Evolutionary conservation across 164 flowering plant genomes (phyloP).

Genomic region (Umbilicus rupestris): DNA sequence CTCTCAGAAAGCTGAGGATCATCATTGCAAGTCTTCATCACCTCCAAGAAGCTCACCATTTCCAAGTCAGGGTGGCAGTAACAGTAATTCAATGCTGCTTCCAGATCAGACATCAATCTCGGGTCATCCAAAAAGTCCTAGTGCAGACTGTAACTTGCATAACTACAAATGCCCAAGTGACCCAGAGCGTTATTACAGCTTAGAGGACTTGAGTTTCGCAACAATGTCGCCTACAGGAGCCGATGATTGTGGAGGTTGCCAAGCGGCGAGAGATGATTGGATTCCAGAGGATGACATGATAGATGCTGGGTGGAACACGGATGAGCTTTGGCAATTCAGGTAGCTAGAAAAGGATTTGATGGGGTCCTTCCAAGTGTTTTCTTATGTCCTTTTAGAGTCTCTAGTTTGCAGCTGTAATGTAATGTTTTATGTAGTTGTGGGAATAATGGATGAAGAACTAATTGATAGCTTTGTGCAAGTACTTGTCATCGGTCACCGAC

Average conservation of each 20-base stretch:
- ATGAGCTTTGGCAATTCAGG: slow-evolving; percentile 37
- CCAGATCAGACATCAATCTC: slow-evolving; percentile 10
- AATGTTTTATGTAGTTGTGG: too few species aligned
- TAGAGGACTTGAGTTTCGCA: slow-evolving; percentile 21
- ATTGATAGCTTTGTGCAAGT: background rate
- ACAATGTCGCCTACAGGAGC: slow-evolving; percentile 16
- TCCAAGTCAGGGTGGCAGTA: slow-evolving; percentile 7
- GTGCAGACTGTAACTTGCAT: slow-evolving; percentile 8
- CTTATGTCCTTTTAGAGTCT: too few species aligned
- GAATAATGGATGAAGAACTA: background rate
- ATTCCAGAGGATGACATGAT: slow-evolving; percentile 22
- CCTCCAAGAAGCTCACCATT: slow-evolving; percentile 11
- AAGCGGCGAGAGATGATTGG: slow-evolving; percentile 25
- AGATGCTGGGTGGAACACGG: slow-evolving; percentile 38
- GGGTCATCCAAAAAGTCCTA: slow-evolving; percentile 21
- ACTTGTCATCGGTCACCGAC: background rate
- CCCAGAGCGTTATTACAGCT: slow-evolving; percentile 16
- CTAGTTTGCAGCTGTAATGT: background rate
- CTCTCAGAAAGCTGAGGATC: background rate
- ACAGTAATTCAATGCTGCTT: slow-evolving; percentile 9
- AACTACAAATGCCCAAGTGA: slow-evolving; percentile 16
- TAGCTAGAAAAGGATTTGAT: slow-evolving; percentile 11
- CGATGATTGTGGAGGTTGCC: slow-evolving; percentile 12
- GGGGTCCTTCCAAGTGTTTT: too few species aligned
- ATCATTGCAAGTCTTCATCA: slow-evolving; percentile 13